Base-by-base conservation (phyloP, 257 asterid genomes). In the Ligustrum vulgare region DNA sequence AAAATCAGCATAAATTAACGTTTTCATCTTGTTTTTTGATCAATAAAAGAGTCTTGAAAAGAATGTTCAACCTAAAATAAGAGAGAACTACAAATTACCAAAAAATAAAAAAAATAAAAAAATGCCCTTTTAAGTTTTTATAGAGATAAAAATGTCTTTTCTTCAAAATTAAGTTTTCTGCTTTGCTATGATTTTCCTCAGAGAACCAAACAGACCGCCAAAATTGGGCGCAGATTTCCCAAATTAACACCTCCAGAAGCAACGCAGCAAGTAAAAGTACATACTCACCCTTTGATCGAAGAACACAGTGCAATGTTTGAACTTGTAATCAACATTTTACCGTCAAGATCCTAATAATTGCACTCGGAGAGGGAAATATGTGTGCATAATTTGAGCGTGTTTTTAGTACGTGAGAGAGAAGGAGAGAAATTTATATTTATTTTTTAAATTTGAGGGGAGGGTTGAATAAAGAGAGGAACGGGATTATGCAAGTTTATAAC, bases 401-500 rank as follows among this genome's bases (percentile, higher is more conserved):
- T 58, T 56, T 2, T 39, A 9, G 34, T 60, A 3, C 34, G 67
- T 23, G 23, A 72, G 70, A 33, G 67, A 63, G 47, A 41, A 2
- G 3, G 28, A 32, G 37, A 70, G 67, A 56, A 23, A 23, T 60
- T 60, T 60, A 60, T 60, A 32, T 25, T 60, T 9, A 60, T 41
- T 11, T 9, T 60, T 60, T 60, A 25, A 60, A 60, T 60, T 23
- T 79, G 13, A 39, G 20, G 71, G 36, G 62, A 71, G 15, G 47
- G 71, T 51, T 67, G 28, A 64, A 66, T 77, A 22, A 60, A 58
- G 11, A 60, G 35, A 23, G 34, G 16, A 60, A 20, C 65, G 13
- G 32, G 84, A 76, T 82, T 82, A 79, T 84, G 34, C 67, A 72
- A 80, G 79, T 76, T 78, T 70, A 75, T 66, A 81, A 84, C 75